Evolutionary conservation across 2,329 filamentous ascomycete species (phyloP).

Genomic region (Sporothrix luriei): DNA sequence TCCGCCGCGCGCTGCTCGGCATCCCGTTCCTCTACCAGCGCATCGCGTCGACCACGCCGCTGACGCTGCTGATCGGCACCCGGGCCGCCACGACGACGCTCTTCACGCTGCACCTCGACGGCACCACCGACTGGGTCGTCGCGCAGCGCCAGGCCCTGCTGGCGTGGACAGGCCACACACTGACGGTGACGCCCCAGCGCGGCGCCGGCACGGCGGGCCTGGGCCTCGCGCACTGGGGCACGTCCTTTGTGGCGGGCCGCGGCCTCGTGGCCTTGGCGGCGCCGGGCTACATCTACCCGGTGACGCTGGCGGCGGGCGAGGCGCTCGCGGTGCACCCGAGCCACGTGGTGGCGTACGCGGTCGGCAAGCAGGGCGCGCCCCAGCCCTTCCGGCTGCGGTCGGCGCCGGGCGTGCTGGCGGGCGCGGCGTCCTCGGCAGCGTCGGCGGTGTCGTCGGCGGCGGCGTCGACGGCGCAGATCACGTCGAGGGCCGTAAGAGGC

Average conservation of each 20-base stretch:
- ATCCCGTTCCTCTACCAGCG: constrained; percentile 95
- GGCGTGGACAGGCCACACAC: constrained; percentile 94
- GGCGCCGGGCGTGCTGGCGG: constrained; percentile 21
- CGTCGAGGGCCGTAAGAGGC: constrained; percentile 22
- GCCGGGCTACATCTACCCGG: constrained; percentile 84
- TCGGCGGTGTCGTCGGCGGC: constrained; percentile 27
- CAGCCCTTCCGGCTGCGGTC: constrained; percentile 74
- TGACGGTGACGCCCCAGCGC: constrained; percentile 73
- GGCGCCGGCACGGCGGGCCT: constrained; percentile 50
- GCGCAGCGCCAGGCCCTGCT: constrained; percentile 83
- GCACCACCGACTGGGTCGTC: constrained; percentile 93
- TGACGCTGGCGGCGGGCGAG: constrained; percentile 78
- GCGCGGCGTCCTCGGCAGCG: constrained; percentile 43
- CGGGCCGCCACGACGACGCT: constrained; percentile 87
- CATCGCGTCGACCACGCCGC: constrained; percentile 81
- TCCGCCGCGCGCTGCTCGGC: constrained; percentile 76
- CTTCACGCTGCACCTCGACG: constrained; percentile 84
- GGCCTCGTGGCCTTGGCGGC: constrained; percentile 83
- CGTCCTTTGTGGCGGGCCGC: constrained; percentile 81
- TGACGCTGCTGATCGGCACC: constrained; percentile 85
- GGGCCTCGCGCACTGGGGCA: constrained; percentile 87
- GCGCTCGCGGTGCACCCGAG: constrained; percentile 90
- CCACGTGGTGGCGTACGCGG: constrained; percentile 87
- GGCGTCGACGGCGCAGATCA: constrained; percentile 27
- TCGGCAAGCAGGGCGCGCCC: constrained; percentile 68